Conservation (phyloP, 352 stramenopile species). For the Pythium biforme region DNA sequence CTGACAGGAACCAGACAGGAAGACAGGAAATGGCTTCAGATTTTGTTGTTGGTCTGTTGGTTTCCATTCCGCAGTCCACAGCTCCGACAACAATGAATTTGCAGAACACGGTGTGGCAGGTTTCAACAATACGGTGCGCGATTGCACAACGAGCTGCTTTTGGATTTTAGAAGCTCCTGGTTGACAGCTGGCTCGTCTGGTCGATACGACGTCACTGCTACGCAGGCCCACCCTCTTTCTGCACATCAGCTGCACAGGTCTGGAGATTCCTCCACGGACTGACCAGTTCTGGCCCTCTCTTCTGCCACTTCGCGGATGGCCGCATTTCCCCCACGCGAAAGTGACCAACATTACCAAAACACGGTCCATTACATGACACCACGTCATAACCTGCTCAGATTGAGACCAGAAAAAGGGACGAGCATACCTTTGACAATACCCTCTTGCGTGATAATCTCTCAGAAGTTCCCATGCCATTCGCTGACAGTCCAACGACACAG, state of each 20-base stretch:
- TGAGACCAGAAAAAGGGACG: neutral
- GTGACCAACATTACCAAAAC: constrained; percentile 5
- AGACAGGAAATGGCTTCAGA: neutral
- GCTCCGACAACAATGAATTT: neutral
- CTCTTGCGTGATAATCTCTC: no score
- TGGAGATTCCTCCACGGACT: neutral
- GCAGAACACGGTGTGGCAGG: neutral
- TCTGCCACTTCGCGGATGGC: neutral
- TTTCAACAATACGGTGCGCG: neutral
- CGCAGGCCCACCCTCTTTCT: constrained; percentile 4
- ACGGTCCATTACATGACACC: neutral
- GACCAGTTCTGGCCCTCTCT: constrained; percentile 7
- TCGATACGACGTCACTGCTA: neutral
- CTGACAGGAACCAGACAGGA: no score
- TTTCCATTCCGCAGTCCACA: no score
- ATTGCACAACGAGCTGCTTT: neutral
- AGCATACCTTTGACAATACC: no score
- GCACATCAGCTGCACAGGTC: neutral
- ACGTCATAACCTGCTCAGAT: neutral
- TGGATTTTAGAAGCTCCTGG: no score
- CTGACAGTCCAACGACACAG: no score
- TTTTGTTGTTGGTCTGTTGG: no score
- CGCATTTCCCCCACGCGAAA: neutral
- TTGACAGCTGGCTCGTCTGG: constrained; percentile 3
- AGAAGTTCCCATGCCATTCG: no score